Evolutionary conservation across 108 stramenopile species (phyloP).

Genomic region (Nitzschia sp.): DNA sequence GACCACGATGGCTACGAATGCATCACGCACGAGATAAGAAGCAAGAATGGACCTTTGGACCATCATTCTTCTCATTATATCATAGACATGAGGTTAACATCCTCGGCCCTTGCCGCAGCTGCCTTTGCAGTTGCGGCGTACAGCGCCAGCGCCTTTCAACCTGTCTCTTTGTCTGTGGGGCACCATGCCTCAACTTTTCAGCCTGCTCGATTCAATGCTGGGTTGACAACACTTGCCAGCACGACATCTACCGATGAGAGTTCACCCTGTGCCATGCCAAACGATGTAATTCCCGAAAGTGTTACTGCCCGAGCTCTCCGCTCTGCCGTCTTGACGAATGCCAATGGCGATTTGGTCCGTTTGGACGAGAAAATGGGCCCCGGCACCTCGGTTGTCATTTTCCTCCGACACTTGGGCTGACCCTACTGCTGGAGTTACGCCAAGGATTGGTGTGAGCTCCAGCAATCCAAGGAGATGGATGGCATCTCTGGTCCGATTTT

Average conservation of each 20-base stretch:
- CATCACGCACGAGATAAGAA: no score
- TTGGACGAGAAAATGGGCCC: constrained; percentile 57
- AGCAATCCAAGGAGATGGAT: constrained; percentile 44
- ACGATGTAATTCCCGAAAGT: constrained; percentile 18
- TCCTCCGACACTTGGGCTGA: constrained; percentile 85
- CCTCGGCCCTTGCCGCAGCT: neutral
- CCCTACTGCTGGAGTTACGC: constrained; percentile 92
- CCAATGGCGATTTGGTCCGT: constrained; percentile 52
- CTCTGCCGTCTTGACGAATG: constrained; percentile 46
- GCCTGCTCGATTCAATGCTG: neutral
- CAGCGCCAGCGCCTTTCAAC: neutral
- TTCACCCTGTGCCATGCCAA: constrained; percentile 6
- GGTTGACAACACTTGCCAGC: neutral
- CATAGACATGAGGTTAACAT: neutral
- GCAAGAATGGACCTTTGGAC: no score
- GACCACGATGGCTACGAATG: no score
- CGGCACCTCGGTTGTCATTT: constrained; percentile 68
- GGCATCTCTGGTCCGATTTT: constrained; percentile 68
- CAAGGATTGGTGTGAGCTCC: constrained; percentile 72
- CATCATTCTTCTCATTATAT: no score
- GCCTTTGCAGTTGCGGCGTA: neutral
- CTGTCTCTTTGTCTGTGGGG: neutral
- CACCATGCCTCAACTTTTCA: neutral
- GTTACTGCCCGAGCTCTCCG: constrained; percentile 26
- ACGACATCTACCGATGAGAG: neutral